phyloP scores from a whole-genome alignment of 1,139 yeast genomes.

The Hyphopichia wangnamkhiaoensis region DNA sequence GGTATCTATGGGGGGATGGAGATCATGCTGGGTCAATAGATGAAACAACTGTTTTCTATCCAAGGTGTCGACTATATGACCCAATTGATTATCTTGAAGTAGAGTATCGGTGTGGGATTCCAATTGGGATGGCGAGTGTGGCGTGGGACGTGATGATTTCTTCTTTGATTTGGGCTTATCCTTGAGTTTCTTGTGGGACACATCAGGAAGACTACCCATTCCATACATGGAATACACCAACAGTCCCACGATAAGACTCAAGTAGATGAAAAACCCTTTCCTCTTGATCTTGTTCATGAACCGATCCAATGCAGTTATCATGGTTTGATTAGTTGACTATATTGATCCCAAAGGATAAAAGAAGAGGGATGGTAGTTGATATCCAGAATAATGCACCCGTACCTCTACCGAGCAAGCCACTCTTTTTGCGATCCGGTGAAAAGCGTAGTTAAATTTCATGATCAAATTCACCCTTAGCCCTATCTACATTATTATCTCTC shows the following conservation, averaged over 20 bases:
- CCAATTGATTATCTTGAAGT: neutral
- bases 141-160: constrained; percentile 1
- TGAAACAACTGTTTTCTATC: constrained; percentile 19
- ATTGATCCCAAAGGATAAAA: neutral
- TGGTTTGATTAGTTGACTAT: constrained; percentile 2
- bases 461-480: no score
- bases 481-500: no score
- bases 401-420: no score
- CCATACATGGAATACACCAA: constrained; percentile 37
- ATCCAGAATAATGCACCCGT: no score
- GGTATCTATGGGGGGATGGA: constrained; percentile 21
- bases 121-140: no score
- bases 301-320: constrained; percentile 21
- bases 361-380: neutral
- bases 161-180: constrained; percentile 6
- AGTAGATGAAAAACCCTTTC: constrained; percentile 39
- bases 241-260: constrained; percentile 32
- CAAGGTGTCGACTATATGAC: constrained; percentile 18
- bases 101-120: neutral
- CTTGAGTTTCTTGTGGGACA: constrained; percentile 7
- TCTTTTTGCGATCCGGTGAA: no score
- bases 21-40: constrained; percentile 16
- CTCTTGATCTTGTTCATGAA: constrained; percentile 27
- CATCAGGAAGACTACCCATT: constrained; percentile 29
- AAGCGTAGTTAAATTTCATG: no score